A percentile compares a stretch with the other conserved stretches of the same genome.
These are phyloP conservation scores for Murraya paniculata DNA, from an alignment of 345 rosid genomes.

Conservation along the genomic window DNA sequence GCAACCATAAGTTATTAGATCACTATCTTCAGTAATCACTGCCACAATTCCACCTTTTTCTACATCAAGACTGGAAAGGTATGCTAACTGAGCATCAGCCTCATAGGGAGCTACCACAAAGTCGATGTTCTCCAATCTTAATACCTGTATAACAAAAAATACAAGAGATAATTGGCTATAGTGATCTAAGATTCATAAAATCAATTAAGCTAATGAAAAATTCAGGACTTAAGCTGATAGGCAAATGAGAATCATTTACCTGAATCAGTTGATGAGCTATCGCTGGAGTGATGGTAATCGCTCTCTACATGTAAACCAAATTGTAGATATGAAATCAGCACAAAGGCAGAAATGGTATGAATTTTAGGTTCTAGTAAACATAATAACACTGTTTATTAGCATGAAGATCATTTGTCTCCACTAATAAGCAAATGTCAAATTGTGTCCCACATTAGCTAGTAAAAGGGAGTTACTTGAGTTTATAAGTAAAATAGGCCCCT, in stretches of 20 bases:
- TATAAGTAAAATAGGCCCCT: too few species aligned
- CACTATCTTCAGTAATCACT: conserved; percentile 91
- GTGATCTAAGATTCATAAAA: background rate
- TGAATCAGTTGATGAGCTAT: conserved; percentile 79
- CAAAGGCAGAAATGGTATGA: background rate
- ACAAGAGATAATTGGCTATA: conserved; percentile 9
- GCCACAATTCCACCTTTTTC: conserved; percentile 76
- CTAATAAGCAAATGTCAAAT: too few species aligned
- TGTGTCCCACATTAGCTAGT: too few species aligned
- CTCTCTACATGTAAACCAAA: conserved; percentile 49
- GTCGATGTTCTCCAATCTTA: conserved; percentile 72
- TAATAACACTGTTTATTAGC: background rate
- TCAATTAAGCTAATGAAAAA: background rate
- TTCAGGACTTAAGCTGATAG: background rate
- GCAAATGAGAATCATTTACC: conserved; percentile 32
- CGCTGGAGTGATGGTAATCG: conserved; percentile 69
- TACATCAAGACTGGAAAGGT: conserved; percentile 57
- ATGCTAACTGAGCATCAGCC: conserved; percentile 96
- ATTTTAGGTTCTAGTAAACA: background rate
- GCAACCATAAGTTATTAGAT: conserved; percentile 83
- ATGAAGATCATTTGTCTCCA: too few species aligned
- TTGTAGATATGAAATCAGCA: background rate
- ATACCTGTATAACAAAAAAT: conserved; percentile 41
- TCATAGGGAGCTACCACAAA: conserved; percentile 94
- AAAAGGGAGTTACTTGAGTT: too few species aligned